Evolutionary conservation across 139 green algal species (phyloP).

Genomic region (Closterium sp.): DNA sequence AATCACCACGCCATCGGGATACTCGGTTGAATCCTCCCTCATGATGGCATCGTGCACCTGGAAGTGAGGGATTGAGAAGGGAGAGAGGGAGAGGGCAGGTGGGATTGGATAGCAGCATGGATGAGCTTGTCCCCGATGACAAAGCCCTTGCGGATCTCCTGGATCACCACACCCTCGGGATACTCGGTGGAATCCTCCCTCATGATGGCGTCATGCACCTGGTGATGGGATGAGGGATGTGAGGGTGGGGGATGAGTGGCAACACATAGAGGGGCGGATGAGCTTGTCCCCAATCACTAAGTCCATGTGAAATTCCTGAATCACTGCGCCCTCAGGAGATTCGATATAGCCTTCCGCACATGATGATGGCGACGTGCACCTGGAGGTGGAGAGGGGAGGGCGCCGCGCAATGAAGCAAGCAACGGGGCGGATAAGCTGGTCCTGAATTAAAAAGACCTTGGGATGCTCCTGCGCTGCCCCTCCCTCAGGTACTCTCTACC

Average conservation of each 20-base stretch:
- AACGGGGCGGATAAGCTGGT: no score
- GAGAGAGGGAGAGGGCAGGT: no score
- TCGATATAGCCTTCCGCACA: slow-evolving; percentile 64
- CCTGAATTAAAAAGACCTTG: no score
- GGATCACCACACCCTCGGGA: slow-evolving; percentile 47
- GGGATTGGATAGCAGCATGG: no score
- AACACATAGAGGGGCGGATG: no score
- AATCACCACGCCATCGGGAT: slow-evolving; percentile 48
- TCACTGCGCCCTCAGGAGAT: slow-evolving; percentile 44
- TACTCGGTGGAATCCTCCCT: slow-evolving; percentile 56
- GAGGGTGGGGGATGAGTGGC: no score
- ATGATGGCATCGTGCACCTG: slow-evolving; percentile 95
- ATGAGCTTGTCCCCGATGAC: slow-evolving; percentile 80
- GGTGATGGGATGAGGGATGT: background rate
- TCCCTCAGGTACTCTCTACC: no score
- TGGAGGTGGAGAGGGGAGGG: no score
- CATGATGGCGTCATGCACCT: slow-evolving; percentile 95
- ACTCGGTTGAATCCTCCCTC: slow-evolving; percentile 58
- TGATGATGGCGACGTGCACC: no score
- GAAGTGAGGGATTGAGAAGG: background rate
- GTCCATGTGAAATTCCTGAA: slow-evolving; percentile 88
- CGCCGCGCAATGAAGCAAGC: no score
- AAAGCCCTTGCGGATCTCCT: slow-evolving; percentile 95
- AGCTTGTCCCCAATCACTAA: slow-evolving; percentile 86
- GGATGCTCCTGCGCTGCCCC: no score